These are phyloP conservation scores for Penicillium sp. DNA, from an alignment of 2,329 filamentous ascomycete genomes.

Conservation along the genomic window DNA sequence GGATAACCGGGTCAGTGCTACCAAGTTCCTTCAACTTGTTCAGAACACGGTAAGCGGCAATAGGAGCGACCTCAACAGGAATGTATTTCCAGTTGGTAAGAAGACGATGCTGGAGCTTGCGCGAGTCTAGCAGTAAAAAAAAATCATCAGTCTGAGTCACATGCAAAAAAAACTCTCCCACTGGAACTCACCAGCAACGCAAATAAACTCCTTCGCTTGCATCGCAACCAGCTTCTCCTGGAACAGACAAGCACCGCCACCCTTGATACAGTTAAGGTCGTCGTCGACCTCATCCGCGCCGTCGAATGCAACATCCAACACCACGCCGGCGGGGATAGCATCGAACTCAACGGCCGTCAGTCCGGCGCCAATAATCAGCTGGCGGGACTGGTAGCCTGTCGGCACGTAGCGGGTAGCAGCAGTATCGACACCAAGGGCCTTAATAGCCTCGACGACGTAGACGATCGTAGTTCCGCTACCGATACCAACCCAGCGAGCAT, in stretches of 20 bases:
- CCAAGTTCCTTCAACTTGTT: constrained; percentile 71
- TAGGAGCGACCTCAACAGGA: constrained; percentile 89
- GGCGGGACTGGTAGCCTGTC: constrained; percentile 86
- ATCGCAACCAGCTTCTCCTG: constrained; percentile 96
- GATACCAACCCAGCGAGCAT: constrained; percentile 62
- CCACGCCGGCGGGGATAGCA: constrained; percentile 62
- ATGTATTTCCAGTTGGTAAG: constrained; percentile 77
- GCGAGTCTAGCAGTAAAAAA: constrained; percentile 63
- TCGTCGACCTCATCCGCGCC: constrained; percentile 96
- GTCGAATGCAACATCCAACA: constrained; percentile 90
- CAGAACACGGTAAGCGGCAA: constrained; percentile 76
- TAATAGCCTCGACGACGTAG: constrained; percentile 67
- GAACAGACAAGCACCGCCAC: constrained; percentile 94
- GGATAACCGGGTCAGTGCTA: constrained; percentile 67
- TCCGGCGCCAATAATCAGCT: constrained; percentile 78
- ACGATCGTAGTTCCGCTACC: constrained; percentile 66
- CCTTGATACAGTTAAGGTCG: constrained; percentile 95
- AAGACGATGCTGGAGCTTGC: constrained; percentile 79
- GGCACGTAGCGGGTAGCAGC: constrained; percentile 78
- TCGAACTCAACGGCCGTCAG: constrained; percentile 77
- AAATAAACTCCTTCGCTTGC: constrained; percentile 80
- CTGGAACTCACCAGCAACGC: constrained; percentile 68
- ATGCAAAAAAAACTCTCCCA: neutral
- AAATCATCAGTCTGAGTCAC: neutral
- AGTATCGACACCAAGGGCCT: constrained; percentile 46